phyloP scores from a whole-genome alignment of 176 grass and related monocot species.

The Poa annua region DNA sequence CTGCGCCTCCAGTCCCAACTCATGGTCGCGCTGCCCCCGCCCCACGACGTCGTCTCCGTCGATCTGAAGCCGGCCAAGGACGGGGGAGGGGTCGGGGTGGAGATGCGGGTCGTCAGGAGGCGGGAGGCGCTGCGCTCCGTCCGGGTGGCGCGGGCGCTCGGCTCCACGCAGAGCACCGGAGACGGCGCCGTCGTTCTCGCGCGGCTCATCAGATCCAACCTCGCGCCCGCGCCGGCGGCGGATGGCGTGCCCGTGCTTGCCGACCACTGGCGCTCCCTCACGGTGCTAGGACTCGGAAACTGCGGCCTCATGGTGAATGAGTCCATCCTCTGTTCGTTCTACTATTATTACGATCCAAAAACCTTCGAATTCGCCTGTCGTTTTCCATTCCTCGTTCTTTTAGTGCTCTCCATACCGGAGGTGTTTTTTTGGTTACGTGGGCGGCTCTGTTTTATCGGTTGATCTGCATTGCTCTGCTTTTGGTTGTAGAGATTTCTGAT shows the following conservation, averaged over 20 bases:
- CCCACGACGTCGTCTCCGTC: slow-evolving; percentile 73
- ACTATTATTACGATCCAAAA: slow-evolving; percentile 1
- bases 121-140: slow-evolving; percentile 74
- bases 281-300: slow-evolving; percentile 64
- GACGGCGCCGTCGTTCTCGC: slow-evolving; percentile 77
- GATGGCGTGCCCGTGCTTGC: slow-evolving; percentile 60
- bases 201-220: slow-evolving; percentile 73
- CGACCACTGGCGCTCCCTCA: slow-evolving; percentile 84
- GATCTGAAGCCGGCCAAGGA: slow-evolving; percentile 49
- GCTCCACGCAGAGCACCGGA: slow-evolving; percentile 72
- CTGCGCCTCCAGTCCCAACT: slow-evolving; percentile 95
- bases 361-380: not conserved
- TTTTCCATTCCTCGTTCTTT: not conserved
- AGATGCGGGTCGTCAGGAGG: slow-evolving; percentile 75
- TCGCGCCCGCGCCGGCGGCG: slow-evolving; percentile 52
- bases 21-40: slow-evolving; percentile 83
- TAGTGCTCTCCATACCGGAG: not conserved
- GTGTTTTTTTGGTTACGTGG: not conserved
- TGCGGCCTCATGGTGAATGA: slow-evolving; percentile 86
- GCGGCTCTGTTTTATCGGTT: slow-evolving; percentile 13
- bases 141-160: slow-evolving; percentile 62
- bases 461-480: not conserved
- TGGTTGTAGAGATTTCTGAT: slow-evolving; percentile 16
- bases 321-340: slow-evolving; percentile 30
- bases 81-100: slow-evolving; percentile 50